Evolutionary conservation across 106 monocot species (phyloP), one percentile per base, ranked within the genome.

Genomic region (Ottelia alismoides): DNA sequence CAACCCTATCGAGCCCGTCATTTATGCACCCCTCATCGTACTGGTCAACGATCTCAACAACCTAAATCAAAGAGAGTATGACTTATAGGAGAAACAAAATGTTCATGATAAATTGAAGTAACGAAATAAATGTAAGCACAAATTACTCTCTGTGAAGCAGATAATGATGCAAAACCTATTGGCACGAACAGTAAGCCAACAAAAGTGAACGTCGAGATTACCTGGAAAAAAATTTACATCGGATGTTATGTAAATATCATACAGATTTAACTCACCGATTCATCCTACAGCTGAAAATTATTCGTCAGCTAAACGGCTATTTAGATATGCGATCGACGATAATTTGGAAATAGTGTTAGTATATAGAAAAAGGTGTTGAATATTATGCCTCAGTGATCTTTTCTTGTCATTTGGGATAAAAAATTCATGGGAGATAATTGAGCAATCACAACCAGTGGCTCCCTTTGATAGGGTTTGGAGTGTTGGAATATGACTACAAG

Each of bases 21-120:
- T 73, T 78, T 28, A 89, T 54, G 73, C 88, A 89, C 43, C 68
- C 80, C 28, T 35, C 44, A 65, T 89, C 88, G 62, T 89, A 89
- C 22, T 69, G 67, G 48, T 89, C 70, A 27, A 77, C 68, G 40
- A 89, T 70, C 64, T 89, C 88, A 43, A 89, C 76, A 18, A 89
- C 83, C 88, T 89, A 55, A 1, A 51, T 52, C n/a, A 11, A 28
- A 12, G 21, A 28, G 17, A 30, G 29, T 4, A 20, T n/a, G n/a
- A 58, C 3, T 44, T 2, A 49, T 22, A 25, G 5, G 2, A 23
- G 28, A 12, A 62, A 27, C 18, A 27, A 3, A 30, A 30, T 6
- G 20, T 3, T 18, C 1, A 27, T n/a, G n/a, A n/a, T 43, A 6
- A 43, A 43, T 6, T 43, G 40, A 43, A 43, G 16, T 7, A 43